These are phyloP conservation scores for Lactarius trivialis DNA, from an alignment of 768 basidiomycete species.

Conservation along the genomic window DNA sequence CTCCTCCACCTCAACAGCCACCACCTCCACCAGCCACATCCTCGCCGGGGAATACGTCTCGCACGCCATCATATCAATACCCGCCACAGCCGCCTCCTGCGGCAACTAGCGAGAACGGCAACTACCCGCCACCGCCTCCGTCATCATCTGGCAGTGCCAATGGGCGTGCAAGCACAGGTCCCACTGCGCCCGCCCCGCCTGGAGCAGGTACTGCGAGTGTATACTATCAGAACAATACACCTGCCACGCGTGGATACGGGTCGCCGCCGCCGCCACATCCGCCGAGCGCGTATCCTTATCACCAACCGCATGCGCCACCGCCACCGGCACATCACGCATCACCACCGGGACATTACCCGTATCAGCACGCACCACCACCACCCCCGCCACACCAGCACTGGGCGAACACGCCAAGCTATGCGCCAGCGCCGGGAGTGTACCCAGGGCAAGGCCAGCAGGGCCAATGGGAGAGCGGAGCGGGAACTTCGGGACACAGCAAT, in stretches of 20 bases:
- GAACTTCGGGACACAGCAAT: constrained; percentile 3
- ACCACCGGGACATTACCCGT: constrained; percentile 13
- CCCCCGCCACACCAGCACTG: constrained; percentile 15
- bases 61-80: constrained; percentile 14
- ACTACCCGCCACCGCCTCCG: constrained; percentile 5
- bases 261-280: constrained; percentile 17
- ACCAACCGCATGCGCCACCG: constrained; percentile 10
- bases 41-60: constrained; percentile 14
- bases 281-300: constrained; percentile 11
- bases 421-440: constrained; percentile 9
- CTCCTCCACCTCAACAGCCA: constrained; percentile 15
- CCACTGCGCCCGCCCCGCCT: constrained; percentile 10
- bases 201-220: constrained; percentile 11
- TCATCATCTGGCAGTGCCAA: constrained; percentile 3
- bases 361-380: constrained; percentile 12
- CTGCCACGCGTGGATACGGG: constrained; percentile 9
- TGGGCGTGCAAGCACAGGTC: constrained; percentile 14
- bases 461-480: constrained; percentile 4
- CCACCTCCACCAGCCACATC: constrained; percentile 17
- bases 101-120: constrained; percentile 1
- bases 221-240: constrained; percentile 18
- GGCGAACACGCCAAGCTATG: constrained; percentile 1
- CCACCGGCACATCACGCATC: constrained; percentile 15
- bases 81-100: constrained; percentile 13
- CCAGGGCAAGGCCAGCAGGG: constrained; percentile 1